Conservation (phyloP, 2,329 filamentous ascomycete genomes). For the Chlorencoelia australis region DNA sequence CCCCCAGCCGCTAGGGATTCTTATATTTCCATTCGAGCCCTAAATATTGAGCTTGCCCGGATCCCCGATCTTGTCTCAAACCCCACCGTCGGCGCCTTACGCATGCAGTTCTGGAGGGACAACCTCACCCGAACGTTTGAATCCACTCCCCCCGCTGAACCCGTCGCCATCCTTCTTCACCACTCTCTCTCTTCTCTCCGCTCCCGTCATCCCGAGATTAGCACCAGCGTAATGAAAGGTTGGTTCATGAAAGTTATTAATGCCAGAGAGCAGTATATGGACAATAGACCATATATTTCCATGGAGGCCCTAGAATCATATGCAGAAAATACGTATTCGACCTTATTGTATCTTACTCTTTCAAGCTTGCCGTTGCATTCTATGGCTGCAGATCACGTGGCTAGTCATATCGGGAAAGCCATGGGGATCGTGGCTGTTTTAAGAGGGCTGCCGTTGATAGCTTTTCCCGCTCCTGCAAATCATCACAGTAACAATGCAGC, state of each 20-base stretch:
- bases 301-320: constrained; percentile 73
- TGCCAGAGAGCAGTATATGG: constrained; percentile 72
- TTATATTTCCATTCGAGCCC: constrained; percentile 80
- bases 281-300: constrained; percentile 69
- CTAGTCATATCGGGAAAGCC: constrained; percentile 91
- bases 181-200: constrained; percentile 57
- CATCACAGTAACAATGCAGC: constrained; percentile 40
- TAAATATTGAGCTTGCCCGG: constrained; percentile 86
- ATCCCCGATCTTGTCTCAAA: constrained; percentile 86
- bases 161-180: constrained; percentile 75
- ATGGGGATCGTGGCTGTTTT: constrained; percentile 78
- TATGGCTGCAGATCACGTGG: constrained; percentile 81
- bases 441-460: constrained; percentile 81
- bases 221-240: constrained; percentile 44
- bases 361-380: constrained; percentile 71
- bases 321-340: constrained; percentile 90
- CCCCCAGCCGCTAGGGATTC: constrained; percentile 65
- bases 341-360: constrained; percentile 78
- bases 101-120: constrained; percentile 93
- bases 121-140: constrained; percentile 68
- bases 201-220: constrained; percentile 30
- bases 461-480: constrained; percentile 57
- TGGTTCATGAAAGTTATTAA: constrained; percentile 71
- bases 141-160: constrained; percentile 75
- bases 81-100: constrained; percentile 75